Percentiles rank a stretch among this genome's conserved stretches.
phyloP scores from a whole-genome alignment of 2,329 filamentous ascomycete species.

The Rutstroemia sp. region DNA sequence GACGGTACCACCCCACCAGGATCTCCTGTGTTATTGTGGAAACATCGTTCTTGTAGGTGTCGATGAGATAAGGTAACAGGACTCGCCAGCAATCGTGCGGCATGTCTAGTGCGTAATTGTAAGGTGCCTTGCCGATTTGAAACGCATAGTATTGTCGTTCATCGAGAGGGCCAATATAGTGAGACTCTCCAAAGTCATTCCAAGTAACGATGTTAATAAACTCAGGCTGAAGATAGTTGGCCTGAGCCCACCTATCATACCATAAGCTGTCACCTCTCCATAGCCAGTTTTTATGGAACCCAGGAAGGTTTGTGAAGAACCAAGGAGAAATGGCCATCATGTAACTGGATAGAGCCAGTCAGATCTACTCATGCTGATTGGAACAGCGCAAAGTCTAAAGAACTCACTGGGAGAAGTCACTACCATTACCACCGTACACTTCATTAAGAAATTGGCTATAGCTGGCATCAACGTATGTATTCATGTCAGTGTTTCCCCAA shows the following conservation, averaged over 20 bases:
- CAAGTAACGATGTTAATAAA: background rate
- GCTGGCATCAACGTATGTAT: background rate
- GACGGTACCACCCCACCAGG: no score
- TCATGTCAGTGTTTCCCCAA: background rate
- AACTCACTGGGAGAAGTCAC: background rate
- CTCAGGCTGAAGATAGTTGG: background rate
- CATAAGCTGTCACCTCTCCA: background rate
- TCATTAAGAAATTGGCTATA: background rate
- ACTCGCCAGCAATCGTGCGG: no score
- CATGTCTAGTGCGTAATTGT: no score
- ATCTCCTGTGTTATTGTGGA: no score
- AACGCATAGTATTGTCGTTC: background rate
- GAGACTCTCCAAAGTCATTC: conserved; percentile 2
- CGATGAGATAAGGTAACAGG: no score
- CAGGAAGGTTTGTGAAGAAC: background rate
- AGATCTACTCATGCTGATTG: background rate
- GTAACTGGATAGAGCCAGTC: background rate
- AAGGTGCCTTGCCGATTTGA: background rate
- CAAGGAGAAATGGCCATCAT: background rate
- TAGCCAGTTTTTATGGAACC: background rate
- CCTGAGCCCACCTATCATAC: background rate
- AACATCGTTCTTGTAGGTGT: no score
- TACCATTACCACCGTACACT: background rate
- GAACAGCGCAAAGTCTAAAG: background rate
- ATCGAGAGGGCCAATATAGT: background rate